Evolutionary conservation across 805 yeast species (phyloP), one percentile per base, ranked within the genome.

Genomic region (Saccharomycopsis vini): DNA sequence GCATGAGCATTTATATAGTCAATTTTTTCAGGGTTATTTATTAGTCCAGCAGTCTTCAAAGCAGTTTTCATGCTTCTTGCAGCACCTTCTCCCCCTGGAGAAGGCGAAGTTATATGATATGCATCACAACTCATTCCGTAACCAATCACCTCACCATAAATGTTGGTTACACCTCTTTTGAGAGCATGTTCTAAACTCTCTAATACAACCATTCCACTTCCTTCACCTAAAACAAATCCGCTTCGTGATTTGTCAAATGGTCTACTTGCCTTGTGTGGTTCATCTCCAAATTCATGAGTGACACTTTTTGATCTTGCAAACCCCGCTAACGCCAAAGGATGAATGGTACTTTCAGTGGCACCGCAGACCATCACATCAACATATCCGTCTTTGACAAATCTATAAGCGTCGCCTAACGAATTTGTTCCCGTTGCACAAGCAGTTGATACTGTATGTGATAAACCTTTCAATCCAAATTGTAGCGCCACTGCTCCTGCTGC

Each of bases 351-450:
- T 55, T 92, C 99, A 3, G 95, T 67, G 1, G 96, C 95, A n/a
- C 98, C 98, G 6, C 95, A 92, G 7, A 92, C 69, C 78, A 89
- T 84, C 3, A 81, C 85, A 52, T 88, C 81, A 9, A 90, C 86
- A 63, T 83, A 81, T 3, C 85, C 94, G 44, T 79, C 78, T 47
- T 71, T 65, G 46, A 92, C 85, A 54, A 89, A 80, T 54, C 89
- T 75, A 52, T 70, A 74, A 0, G 96, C 97, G 58, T 92, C 99
- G 3, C 97, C 97, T 39, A 92, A 80, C 0, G 96, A 74, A 56
- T 92, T 94, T 23, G 82, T 74, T 0, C 99, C 99, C 0, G 98
- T 88, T 3, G 99, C 95, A 66, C 99, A 92, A 1, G 98, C 98
- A 0, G 97, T 88, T 2, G 95, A 75, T 0, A 79, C 92, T 0